phyloP scores from a whole-genome alignment of 129 eudicot species.

The Pulicaria dysenterica region DNA sequence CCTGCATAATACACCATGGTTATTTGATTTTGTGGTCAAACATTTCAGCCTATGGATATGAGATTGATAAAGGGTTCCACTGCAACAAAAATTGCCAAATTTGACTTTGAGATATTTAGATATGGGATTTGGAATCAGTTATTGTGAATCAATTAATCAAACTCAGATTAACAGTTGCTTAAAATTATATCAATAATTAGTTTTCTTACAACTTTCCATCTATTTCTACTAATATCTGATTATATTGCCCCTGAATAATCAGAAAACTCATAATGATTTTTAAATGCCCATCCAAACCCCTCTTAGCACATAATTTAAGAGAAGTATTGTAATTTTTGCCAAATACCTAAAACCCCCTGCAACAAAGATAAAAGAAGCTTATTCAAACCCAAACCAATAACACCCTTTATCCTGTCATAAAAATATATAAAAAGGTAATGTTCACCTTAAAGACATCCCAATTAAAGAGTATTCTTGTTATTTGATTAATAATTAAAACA shows the following conservation, averaged over 20 bases:
- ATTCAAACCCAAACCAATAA: background rate
- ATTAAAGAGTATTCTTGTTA: background rate
- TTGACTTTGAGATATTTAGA: too few relatives aligned
- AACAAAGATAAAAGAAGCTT: background rate
- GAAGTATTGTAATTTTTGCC: background rate
- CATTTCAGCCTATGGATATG: conserved; percentile 12
- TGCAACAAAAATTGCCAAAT: too few relatives aligned
- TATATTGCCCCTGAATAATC: background rate
- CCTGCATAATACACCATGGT: conserved; percentile 44
- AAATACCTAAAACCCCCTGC: background rate
- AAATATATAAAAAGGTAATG: background rate
- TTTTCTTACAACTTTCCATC: background rate
- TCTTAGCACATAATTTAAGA: background rate
- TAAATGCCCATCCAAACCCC: background rate
- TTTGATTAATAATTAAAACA: background rate
- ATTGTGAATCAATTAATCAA: too few relatives aligned
- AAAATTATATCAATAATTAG: too few relatives aligned
- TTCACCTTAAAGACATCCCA: background rate
- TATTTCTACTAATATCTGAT: background rate
- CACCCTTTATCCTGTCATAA: background rate
- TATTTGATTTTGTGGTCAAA: conserved; percentile 13
- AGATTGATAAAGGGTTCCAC: background rate
- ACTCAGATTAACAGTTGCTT: too few relatives aligned
- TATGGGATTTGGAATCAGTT: too few relatives aligned
- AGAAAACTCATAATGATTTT: background rate